A percentile compares a stretch with the other conserved stretches of the same genome.
These are phyloP conservation scores for Isabelozyma pseudorhagii DNA, from an alignment of 805 yeast species.

Conservation along the genomic window DNA sequence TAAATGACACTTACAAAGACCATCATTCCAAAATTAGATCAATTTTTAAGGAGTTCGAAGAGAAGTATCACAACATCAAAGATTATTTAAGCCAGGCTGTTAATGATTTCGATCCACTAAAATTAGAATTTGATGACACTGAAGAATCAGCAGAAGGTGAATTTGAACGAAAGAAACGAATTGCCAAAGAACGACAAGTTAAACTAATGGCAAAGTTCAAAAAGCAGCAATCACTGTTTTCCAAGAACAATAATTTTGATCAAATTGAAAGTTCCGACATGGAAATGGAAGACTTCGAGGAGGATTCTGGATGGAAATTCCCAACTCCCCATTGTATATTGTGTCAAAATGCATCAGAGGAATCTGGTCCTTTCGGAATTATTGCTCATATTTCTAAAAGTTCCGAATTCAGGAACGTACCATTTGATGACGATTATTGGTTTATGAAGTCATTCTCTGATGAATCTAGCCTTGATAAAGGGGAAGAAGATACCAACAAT, in stretches of 20 bases:
- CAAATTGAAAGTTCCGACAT: conserved; percentile 32
- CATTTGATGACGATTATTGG: conserved; percentile 65
- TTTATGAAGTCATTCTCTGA: conserved; percentile 60
- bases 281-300: conserved; percentile 40
- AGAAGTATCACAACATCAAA: conserved; percentile 18
- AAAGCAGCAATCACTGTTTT: conserved; percentile 74
- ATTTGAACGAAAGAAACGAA: conserved; percentile 56
- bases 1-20: conserved; percentile 34
- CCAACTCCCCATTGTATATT: conserved; percentile 76
- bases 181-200: conserved; percentile 67
- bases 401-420: conserved; percentile 60
- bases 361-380: conserved; percentile 72
- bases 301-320: conserved; percentile 51
- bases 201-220: conserved; percentile 76
- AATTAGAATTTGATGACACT: conserved; percentile 13
- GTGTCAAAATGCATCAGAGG: conserved; percentile 72
- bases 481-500: conserved; percentile 17
- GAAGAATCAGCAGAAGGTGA: conserved; percentile 28
- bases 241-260: conserved; percentile 45
- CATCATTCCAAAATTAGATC: conserved; percentile 57
- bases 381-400: conserved; percentile 58
- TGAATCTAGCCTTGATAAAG: conserved; percentile 34
- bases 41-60: conserved; percentile 39
- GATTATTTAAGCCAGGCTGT: conserved; percentile 15
- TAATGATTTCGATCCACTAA: conserved; percentile 19